A percentile compares a stretch with the other conserved stretches of the same genome.
These are phyloP conservation scores for Phytopythium ostracodes DNA, from an alignment of 352 stramenopile genomes.

Conservation along the genomic window DNA sequence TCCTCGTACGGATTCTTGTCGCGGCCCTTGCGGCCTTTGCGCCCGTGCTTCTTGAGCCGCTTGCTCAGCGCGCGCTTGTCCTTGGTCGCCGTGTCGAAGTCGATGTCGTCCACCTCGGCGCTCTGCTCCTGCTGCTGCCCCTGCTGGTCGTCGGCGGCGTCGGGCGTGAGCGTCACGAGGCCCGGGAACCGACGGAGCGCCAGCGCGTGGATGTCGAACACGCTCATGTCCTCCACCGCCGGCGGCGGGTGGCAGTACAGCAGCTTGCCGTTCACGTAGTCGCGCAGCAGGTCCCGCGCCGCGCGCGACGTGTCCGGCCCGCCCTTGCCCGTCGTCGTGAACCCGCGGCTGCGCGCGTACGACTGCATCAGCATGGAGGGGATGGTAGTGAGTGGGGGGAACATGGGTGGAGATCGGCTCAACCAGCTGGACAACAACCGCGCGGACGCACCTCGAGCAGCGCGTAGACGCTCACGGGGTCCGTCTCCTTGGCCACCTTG, in stretches of 20 bases:
- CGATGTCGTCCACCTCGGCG: constrained; percentile 31
- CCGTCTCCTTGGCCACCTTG: constrained; percentile 66
- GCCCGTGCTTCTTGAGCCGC: constrained; percentile 91
- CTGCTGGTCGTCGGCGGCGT: constrained; percentile 9
- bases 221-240: constrained; percentile 36
- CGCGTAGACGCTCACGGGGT: constrained; percentile 75
- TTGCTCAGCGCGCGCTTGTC: constrained; percentile 76
- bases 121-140: constrained; percentile 9
- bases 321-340: constrained; percentile 93
- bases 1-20: constrained; percentile 98
- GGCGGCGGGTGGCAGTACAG: constrained; percentile 96
- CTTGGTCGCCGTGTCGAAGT: constrained; percentile 71
- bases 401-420: too few species aligned
- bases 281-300: constrained; percentile 94
- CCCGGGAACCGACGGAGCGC: constrained; percentile 59
- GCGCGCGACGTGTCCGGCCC: constrained; percentile 94
- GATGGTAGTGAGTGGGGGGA: too few species aligned
- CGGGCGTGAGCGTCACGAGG: constrained; percentile 13
- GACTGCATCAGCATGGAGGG: constrained; percentile 2
- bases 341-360: constrained; percentile 85
- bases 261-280: constrained; percentile 97
- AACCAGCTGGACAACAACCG: too few species aligned
- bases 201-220: constrained; percentile 78
- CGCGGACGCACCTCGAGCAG: constrained; percentile 44
- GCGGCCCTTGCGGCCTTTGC: constrained; percentile 94